These are phyloP conservation scores for Pichia sp. DNA, from an alignment of 1,139 yeast species.

Conservation along the genomic window DNA sequence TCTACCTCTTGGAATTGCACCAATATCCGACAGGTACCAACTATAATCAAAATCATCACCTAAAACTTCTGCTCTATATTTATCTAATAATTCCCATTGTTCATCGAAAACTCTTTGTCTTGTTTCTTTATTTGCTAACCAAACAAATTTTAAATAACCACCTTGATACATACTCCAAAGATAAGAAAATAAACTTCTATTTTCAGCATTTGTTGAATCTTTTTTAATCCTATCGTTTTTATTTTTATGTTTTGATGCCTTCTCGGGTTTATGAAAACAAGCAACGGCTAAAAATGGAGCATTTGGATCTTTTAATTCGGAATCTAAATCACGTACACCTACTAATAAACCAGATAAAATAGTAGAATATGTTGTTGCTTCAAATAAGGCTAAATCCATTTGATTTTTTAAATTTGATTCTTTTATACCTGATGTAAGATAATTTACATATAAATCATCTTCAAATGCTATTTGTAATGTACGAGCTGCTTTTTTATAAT, in stretches of 20 bases:
- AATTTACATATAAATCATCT: slow-evolving; percentile 46
- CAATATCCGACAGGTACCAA: slow-evolving; percentile 59
- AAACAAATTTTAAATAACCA: slow-evolving; percentile 30
- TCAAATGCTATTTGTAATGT: slow-evolving; percentile 49
- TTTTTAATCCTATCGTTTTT: neutral
- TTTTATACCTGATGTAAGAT: slow-evolving; percentile 39
- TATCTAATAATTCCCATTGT: slow-evolving; percentile 50
- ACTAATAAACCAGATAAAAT: slow-evolving; percentile 50
- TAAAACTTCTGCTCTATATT: slow-evolving; percentile 33
- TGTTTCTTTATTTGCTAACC: slow-evolving; percentile 39
- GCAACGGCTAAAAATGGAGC: slow-evolving; percentile 55
- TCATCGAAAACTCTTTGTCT: slow-evolving; percentile 52
- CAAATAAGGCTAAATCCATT: slow-evolving; percentile 47
- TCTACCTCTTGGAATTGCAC: slow-evolving; percentile 53
- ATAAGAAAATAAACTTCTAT: slow-evolving; percentile 24
- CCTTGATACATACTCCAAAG: slow-evolving; percentile 31
- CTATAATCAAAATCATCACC: slow-evolving; percentile 35
- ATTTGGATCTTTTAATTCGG: slow-evolving; percentile 26
- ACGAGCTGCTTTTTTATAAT: slow-evolving; percentile 49
- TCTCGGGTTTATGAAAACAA: slow-evolving; percentile 52
- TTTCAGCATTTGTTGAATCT: slow-evolving; percentile 7
- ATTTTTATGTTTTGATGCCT: slow-evolving; percentile 34
- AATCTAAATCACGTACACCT: slow-evolving; percentile 39
- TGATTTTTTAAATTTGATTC: slow-evolving; percentile 30
- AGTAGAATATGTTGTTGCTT: slow-evolving; percentile 53